A percentile compares a stretch with the other conserved stretches of the same genome.
Evolutionary conservation across 2,329 filamentous ascomycete genomes (phyloP).

Genomic region (Alternaria dauci): DNA sequence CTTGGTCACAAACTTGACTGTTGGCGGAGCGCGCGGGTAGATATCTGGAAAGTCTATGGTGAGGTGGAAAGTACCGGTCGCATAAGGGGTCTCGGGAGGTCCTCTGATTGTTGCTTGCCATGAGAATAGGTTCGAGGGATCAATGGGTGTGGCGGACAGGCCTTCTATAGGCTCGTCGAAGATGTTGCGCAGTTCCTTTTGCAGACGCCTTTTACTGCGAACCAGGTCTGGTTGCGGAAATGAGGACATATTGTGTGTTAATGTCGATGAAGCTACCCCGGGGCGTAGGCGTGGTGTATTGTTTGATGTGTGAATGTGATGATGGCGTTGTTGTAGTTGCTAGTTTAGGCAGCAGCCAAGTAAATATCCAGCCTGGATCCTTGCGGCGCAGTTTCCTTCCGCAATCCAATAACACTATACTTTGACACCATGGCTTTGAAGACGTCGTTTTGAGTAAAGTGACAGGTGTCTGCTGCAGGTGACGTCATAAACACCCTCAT

Average conservation of each 20-base stretch:
- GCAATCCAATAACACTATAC: not conserved
- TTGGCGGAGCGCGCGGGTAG: not conserved
- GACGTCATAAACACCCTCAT: not conserved
- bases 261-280: not conserved
- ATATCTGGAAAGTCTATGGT: not conserved
- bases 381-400: too few relatives aligned
- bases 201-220: not conserved
- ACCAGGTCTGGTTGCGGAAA: not conserved
- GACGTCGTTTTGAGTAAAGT: accelerated
- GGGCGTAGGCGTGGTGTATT: not conserved
- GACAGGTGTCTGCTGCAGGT: not conserved
- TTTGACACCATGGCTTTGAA: not conserved
- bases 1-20: not conserved
- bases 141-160: not conserved
- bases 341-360: not conserved
- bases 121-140: not conserved
- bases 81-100: not conserved
- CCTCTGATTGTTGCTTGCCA: not conserved
- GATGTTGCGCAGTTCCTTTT: not conserved
- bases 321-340: not conserved
- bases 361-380: too few relatives aligned
- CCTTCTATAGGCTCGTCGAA: not conserved
- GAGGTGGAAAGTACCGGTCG: not conserved
- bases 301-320: not conserved
- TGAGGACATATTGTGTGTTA: not conserved